Conservation (phyloP, 768 basidiomycete species). For the Panus rudis region DNA sequence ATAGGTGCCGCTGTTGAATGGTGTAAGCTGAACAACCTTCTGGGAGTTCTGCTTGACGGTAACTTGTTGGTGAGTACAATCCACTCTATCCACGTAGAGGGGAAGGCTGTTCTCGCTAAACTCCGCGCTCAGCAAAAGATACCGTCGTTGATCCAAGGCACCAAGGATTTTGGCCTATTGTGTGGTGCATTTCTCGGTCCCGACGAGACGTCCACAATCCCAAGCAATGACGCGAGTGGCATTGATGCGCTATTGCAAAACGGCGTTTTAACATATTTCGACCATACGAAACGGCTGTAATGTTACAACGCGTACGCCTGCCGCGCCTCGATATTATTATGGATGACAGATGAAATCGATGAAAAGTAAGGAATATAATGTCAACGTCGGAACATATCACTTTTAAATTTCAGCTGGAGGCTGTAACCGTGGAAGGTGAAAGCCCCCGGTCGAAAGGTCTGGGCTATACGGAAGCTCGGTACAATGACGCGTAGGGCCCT, state of each 20-base stretch:
- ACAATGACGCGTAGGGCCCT: conserved; percentile 63
- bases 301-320: too few species aligned
- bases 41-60: conserved; percentile 88
- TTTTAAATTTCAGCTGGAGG: too few species aligned
- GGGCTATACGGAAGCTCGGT: conserved; percentile 55
- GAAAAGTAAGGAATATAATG: too few species aligned
- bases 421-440: not conserved
- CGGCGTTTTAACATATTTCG: conserved; percentile 61
- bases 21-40: conserved; percentile 83
- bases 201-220: conserved; percentile 30
- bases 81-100: too few species aligned
- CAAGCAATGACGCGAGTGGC: conserved; percentile 26
- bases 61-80: conserved; percentile 65
- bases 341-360: too few species aligned
- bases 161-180: conserved; percentile 83
- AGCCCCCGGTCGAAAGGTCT: not conserved
- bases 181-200: conserved; percentile 74
- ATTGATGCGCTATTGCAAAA: conserved; percentile 66
- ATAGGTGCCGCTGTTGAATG: conserved; percentile 91
- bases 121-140: conserved; percentile 60
- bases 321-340: too few species aligned
- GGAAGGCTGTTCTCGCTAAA: too few species aligned
- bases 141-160: conserved; percentile 82
- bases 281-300: conserved; percentile 40
- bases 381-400: too few species aligned